Evolutionary conservation across 2,329 filamentous ascomycete species (phyloP), one percentile per base, ranked within the genome.

Genomic region (Aaosphaeria arxii): DNA sequence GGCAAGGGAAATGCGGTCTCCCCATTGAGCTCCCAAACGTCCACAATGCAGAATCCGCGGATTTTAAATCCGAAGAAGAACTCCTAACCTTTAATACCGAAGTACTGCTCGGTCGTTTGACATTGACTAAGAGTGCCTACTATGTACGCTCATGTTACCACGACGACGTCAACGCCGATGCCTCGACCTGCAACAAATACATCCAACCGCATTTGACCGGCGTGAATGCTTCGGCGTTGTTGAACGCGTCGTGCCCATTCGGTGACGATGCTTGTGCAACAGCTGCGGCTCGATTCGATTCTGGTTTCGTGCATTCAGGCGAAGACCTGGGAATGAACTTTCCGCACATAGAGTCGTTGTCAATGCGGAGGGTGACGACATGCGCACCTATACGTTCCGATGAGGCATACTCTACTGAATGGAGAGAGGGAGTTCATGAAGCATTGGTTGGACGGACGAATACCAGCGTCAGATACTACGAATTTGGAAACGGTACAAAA

Each of bases 81-180:
- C 42, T 58, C 4, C 28, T 47, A 5, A 44, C 40, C 5, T 53
- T 60, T 49, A 58, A 55, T 31, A 47, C 52, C 5, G 50, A 55
- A 32, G 52, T 50, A 6, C 30, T 55, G 9, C 43, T 57, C 5
- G 55, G 52, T 11, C 55, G 57, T 9, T 45, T 51, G 28, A 56
- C 53, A 9, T 24, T 58, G 9, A 49, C 49, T 4, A 56, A 58
- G 29, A 57, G 53, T 30, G 42, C 45, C 7, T 45, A 50, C 5
- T 55, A 58, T 40, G 52, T 55, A 2, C 55, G 55, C 5, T 42
- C 55, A 24, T 60, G 57, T 39, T 58, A 60, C 33, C 50, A 51
- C 32, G 45, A 48, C 31, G 35, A 51, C 36, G 6, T n/a, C 3
- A 47, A 47, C 5, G 31, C 32, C 30, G 41, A 31, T 5, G 32